A percentile compares a stretch with the other conserved stretches of the same genome.
Conservation (phyloP, 305 asterid species). For the Solanum hybrid region DNA sequence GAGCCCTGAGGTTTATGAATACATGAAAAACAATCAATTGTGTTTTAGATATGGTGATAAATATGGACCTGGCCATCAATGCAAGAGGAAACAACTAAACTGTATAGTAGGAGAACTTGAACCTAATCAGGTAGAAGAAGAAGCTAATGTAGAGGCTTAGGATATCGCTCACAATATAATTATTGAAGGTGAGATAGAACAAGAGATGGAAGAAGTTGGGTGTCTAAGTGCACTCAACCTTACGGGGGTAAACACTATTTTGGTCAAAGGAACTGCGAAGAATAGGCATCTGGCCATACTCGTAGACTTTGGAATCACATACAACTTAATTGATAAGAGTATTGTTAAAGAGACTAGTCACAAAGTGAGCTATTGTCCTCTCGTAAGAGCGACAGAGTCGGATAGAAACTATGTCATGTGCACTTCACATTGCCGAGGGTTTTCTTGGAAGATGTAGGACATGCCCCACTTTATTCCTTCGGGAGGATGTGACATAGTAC, state of each 20-base stretch:
- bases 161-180: not conserved
- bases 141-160: not conserved
- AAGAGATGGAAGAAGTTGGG: not conserved
- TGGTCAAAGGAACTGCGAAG: not conserved
- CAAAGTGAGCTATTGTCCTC: not conserved
- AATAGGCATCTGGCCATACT: too few species aligned
- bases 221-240: not conserved
- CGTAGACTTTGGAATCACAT: not conserved
- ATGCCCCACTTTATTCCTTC: too few species aligned
- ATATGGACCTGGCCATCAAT: not conserved
- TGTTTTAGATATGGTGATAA: not conserved
- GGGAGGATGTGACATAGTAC: too few species aligned
- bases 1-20: not conserved
- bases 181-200: not conserved
- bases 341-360: too few species aligned
- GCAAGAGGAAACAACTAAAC: not conserved
- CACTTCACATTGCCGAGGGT: too few species aligned
- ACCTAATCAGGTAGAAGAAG: not conserved
- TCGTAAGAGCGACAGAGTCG: not conserved
- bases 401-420: too few species aligned
- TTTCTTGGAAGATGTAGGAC: too few species aligned
- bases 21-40: not conserved
- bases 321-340: too few species aligned
- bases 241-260: not conserved
- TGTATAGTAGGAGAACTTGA: too few species aligned